Base-by-base conservation (phyloP, 129 eudicot species). In the Ambrosia artemisiifolia region DNA sequence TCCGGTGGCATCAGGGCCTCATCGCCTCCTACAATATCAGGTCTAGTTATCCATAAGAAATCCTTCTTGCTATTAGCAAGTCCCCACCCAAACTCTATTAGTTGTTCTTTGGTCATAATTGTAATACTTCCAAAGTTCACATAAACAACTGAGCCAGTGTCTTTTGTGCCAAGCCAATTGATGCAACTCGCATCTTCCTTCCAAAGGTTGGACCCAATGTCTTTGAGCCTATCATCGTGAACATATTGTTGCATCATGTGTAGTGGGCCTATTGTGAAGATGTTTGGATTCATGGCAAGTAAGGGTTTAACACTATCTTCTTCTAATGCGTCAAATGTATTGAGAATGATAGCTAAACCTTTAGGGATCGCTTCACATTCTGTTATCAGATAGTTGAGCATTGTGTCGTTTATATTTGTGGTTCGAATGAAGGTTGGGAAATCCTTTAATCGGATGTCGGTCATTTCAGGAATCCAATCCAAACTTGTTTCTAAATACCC, bases 301-400 rank as follows among this genome's bases (percentile, higher is more conserved):
- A 67, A 33, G n/a, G 60, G 28, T 17, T 44, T 67, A 7, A 67
- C 63, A 56, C 59, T 67, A 8, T 83, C 85, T 3, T 67, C 51
- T n/a, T 90, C 96, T 4, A 90, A 73, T 32, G 77, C 81, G 14
- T 87, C 85, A 12, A 85, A 87, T 3, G 94, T 80, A 83, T 90
- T 90, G 67, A 87, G 49, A n/a, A 87, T 64, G 35, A 90, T 10
- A 14, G 88, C 87, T 0, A 62, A 16, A 16, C 61, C 76, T 59
- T 57, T 77, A 8, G 38, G 53, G 12, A 80, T 32, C 0, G 73
- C 78, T 0, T 67, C 80, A 0, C 65, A 9, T 49, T 74, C 83
- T 7, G 46, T 47, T 6, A 66, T 67, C 33, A 81, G 49, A 73
- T 63, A 83, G 46, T 83, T 84, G 32, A 90, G 61, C 87, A 83